Evolutionary conservation across 1,284 basidiomycete genomes (phyloP).

Genomic region (Rugosomyces carneus): DNA sequence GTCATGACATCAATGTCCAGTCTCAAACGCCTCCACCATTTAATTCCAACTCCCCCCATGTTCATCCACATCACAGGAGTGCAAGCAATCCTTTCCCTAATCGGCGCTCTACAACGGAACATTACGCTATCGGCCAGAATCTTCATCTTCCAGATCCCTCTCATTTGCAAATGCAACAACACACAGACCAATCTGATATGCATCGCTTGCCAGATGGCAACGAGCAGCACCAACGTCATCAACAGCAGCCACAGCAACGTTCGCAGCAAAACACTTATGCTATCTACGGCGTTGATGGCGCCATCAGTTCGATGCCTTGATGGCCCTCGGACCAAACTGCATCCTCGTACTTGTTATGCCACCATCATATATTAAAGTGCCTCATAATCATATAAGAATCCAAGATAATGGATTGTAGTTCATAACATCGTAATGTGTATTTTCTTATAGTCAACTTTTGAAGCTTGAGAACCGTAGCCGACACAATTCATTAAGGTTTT

Average conservation of each 20-base stretch:
- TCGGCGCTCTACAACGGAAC: conserved; percentile 46
- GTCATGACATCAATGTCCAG: conserved; percentile 28
- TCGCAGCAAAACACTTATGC: neutral
- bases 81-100: conserved; percentile 27
- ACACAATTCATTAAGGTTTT: too few species aligned
- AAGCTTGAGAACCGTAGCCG: too few species aligned
- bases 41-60: conserved; percentile 21
- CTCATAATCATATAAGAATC: conserved; percentile 16
- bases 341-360: conserved; percentile 3
- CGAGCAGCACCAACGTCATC: conserved; percentile 16
- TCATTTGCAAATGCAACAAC: conserved; percentile 28
- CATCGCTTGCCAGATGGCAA: conserved; percentile 33
- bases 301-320: conserved; percentile 32
- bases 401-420: conserved; percentile 9
- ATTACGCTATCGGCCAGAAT: conserved; percentile 37
- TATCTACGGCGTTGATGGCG: conserved; percentile 33
- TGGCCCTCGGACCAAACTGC: conserved; percentile 15
- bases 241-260: conserved; percentile 21
- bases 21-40: conserved; percentile 28
- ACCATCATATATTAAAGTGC: conserved; percentile 13
- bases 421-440: conserved; percentile 21
- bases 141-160: conserved; percentile 36
- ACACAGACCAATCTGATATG: conserved; percentile 37
- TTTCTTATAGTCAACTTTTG: conserved; percentile 12
- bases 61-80: conserved; percentile 24